These are phyloP conservation scores for Blumeria graminis DNA, from an alignment of 2,329 filamentous ascomycete genomes.

Conservation along the genomic window DNA sequence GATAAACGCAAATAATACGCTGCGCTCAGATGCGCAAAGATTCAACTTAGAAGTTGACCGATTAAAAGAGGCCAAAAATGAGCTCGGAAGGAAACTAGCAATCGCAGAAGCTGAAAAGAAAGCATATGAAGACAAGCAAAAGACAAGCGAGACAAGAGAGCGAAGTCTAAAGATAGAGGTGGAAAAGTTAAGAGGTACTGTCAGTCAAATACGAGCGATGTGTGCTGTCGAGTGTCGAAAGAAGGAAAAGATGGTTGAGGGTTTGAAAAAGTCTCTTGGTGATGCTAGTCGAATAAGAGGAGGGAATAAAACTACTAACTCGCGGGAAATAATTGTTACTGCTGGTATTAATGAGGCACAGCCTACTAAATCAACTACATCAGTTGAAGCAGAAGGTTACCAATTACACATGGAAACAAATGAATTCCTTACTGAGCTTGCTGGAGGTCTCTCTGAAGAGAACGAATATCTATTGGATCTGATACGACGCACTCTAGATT, in stretches of 20 bases:
- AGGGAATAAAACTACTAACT: constrained; percentile 26
- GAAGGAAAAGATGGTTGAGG: constrained; percentile 69
- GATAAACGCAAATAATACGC: constrained; percentile 48
- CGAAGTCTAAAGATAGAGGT: constrained; percentile 69
- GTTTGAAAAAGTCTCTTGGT: constrained; percentile 64
- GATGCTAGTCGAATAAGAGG: constrained; percentile 42
- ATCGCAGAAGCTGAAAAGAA: constrained; percentile 46
- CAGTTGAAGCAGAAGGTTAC: constrained; percentile 28
- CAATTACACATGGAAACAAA: constrained; percentile 71
- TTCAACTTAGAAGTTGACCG: constrained; percentile 44
- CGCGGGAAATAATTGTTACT: constrained; percentile 32
- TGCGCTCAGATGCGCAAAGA: constrained; percentile 53
- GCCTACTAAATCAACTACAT: background rate
- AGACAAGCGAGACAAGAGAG: constrained; percentile 47
- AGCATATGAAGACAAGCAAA: constrained; percentile 41
- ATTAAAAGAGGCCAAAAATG: constrained; percentile 26
- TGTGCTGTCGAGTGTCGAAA: constrained; percentile 83
- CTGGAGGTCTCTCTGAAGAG: constrained; percentile 66
- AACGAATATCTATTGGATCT: constrained; percentile 62
- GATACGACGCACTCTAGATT: constrained; percentile 44
- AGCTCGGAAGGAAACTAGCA: constrained; percentile 30
- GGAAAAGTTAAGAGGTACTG: constrained; percentile 49
- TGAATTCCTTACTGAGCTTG: constrained; percentile 66
- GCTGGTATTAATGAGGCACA: constrained; percentile 21
- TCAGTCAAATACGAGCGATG: constrained; percentile 62